A percentile compares a stretch with the other conserved stretches of the same genome.
Conservation (phyloP, 805 yeast genomes). For the Zygosaccharomyces rouxii region DNA sequence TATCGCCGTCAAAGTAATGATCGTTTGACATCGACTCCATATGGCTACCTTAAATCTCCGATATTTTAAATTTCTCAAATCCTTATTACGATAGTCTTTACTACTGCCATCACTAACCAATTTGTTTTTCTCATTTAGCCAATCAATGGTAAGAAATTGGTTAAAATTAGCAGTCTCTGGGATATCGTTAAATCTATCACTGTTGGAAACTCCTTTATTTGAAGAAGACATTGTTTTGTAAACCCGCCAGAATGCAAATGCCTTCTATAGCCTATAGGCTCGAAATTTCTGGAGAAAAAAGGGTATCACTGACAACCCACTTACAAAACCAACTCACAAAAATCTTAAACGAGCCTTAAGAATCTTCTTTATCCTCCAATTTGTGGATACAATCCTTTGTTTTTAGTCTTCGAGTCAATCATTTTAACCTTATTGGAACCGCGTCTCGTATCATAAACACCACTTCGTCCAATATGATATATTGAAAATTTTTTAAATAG, state of each 20-base stretch:
- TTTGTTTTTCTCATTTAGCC: conserved; percentile 56
- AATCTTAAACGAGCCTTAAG: not conserved
- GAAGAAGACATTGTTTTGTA: conserved; percentile 7
- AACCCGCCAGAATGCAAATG: not conserved
- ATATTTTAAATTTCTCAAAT: conserved; percentile 9
- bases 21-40: conserved; percentile 37
- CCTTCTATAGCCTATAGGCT: not conserved
- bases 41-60: conserved; percentile 15
- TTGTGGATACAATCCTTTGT: not conserved
- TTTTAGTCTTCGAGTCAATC: not conserved
- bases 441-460: not conserved
- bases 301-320: not conserved
- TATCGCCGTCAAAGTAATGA: conserved; percentile 70
- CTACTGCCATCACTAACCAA: conserved; percentile 16
- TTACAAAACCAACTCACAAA: not conserved
- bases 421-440: not conserved
- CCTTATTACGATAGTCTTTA: conserved; percentile 1
- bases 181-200: conserved; percentile 9
- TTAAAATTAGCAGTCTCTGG: conserved; percentile 42
- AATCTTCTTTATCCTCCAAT: not conserved
- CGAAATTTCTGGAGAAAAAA: not conserved
- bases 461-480: not conserved
- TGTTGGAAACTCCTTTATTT: conserved; percentile 5
- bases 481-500: conserved; percentile 2
- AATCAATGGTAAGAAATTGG: conserved; percentile 63